Percentiles rank a stretch among this genome's conserved stretches.
These are phyloP conservation scores for Colletotrichum tabaci DNA, from an alignment of 2,329 filamentous ascomycete species.

Conservation along the genomic window DNA sequence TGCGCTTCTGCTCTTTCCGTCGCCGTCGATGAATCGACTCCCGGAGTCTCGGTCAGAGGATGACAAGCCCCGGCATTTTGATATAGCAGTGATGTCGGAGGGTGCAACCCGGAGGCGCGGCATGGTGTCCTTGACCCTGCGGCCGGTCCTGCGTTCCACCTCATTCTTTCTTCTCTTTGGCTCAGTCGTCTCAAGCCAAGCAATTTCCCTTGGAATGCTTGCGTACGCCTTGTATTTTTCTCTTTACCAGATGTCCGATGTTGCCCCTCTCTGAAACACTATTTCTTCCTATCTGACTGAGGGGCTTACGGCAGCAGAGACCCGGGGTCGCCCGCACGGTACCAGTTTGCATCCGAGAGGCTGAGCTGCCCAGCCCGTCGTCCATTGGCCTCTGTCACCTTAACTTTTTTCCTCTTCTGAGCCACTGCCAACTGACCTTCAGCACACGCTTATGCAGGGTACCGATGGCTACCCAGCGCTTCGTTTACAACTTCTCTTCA, in stretches of 20 bases:
- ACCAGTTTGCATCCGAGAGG: slow-evolving; percentile 31
- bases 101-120: slow-evolving; percentile 22
- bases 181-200: slow-evolving; percentile 31
- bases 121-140: slow-evolving; percentile 20
- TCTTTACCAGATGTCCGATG: slow-evolving; percentile 19
- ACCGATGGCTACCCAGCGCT: slow-evolving; percentile 25
- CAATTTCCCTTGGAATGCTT: slow-evolving; percentile 31
- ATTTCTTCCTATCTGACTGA: slow-evolving; percentile 26
- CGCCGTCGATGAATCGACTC: not conserved
- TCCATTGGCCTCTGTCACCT: slow-evolving; percentile 25
- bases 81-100: slow-evolving; percentile 3
- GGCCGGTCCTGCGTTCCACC: slow-evolving; percentile 34
- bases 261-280: slow-evolving; percentile 18
- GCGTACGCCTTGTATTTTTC: slow-evolving; percentile 27
- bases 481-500: slow-evolving; percentile 30
- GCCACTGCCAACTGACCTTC: slow-evolving; percentile 17
- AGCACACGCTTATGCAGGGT: slow-evolving; percentile 34
- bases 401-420: slow-evolving; percentile 6
- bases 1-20: not conserved
- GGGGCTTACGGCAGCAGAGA: slow-evolving; percentile 32
- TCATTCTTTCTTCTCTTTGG: slow-evolving; percentile 17
- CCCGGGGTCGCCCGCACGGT: slow-evolving; percentile 26
- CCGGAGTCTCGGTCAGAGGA: not conserved
- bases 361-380: slow-evolving; percentile 27
- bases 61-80: slow-evolving; percentile 10